Conservation (phyloP, 768 basidiomycete species). For the Neoboletus subvelutipes region DNA sequence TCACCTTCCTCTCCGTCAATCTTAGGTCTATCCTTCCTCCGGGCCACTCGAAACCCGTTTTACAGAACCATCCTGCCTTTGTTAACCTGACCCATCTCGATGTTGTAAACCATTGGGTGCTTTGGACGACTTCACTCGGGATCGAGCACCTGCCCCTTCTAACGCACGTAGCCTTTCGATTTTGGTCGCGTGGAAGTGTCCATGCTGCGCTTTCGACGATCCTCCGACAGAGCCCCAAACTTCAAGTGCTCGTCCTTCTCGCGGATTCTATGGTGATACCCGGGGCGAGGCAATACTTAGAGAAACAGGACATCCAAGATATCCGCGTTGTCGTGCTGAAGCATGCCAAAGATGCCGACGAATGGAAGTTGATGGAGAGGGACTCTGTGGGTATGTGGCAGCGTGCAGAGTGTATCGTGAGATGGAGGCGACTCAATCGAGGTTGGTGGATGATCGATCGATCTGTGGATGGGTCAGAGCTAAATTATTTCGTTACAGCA, state of each 20-base stretch:
- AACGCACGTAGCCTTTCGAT: conserved; percentile 17
- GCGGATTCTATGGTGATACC: conserved; percentile 10
- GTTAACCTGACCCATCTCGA: no score
- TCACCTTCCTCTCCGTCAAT: conserved; percentile 19
- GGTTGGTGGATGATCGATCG: conserved; percentile 9
- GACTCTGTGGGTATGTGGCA: conserved; percentile 16
- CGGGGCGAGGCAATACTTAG: conserved; percentile 7
- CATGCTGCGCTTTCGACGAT: conserved; percentile 4
- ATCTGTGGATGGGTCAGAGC: not conserved
- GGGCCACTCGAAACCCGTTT: not conserved
- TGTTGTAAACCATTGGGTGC: conserved; percentile 21
- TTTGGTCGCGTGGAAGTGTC: conserved; percentile 18
- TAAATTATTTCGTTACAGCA: not conserved
- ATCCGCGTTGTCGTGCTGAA: conserved; percentile 15
- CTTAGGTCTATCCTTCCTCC: conserved; percentile 2
- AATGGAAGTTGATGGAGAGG: conserved; percentile 14
- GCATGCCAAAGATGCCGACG: conserved; percentile 11
- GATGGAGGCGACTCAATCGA: conserved; percentile 10
- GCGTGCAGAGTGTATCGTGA: conserved; percentile 10
- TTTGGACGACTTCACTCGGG: conserved; percentile 19
- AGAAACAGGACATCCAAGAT: conserved; percentile 10
- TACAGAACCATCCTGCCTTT: conserved; percentile 13
- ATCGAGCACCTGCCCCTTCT: conserved; percentile 15
- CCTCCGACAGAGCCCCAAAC: not conserved
- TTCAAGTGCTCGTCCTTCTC: conserved; percentile 14